Conservation (phyloP, 2,329 filamentous ascomycete species). For the Tolypocladium tropicale region DNA sequence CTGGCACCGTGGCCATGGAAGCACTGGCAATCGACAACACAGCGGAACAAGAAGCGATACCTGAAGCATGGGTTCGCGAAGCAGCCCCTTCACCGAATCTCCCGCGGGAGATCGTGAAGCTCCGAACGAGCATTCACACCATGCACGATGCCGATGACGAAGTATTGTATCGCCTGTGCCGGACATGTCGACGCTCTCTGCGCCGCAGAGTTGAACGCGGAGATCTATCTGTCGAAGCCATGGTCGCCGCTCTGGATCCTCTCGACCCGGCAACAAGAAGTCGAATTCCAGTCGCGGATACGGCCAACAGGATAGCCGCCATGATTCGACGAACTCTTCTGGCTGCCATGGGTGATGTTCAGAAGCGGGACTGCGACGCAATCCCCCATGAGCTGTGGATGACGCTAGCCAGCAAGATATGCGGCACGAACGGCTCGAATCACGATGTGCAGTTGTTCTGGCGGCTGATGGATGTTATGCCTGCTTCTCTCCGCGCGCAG, state of each 20-base stretch:
- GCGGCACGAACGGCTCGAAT: constrained; percentile 1
- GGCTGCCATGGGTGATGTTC: constrained; percentile 6
- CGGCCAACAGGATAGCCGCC: constrained; percentile 7
- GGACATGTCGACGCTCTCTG: constrained; percentile 6
- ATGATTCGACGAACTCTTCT: constrained; percentile 11
- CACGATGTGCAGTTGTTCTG: constrained; percentile 10
- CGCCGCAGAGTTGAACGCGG: constrained; percentile 6
- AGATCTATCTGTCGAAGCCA: constrained; percentile 5
- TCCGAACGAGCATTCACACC: constrained; percentile 6
- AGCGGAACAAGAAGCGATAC: neutral
- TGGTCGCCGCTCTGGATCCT: constrained; percentile 8
- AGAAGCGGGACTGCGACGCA: neutral
- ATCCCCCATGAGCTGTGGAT: constrained; percentile 9
- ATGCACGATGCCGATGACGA: constrained; percentile 1
- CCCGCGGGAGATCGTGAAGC: constrained; percentile 6
- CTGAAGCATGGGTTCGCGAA: neutral
- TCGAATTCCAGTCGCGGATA: constrained; percentile 5
- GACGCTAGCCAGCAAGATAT: constrained; percentile 5
- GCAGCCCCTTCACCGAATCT: neutral
- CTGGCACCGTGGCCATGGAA: constrained; percentile 1
- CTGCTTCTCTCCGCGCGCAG: constrained; percentile 4
- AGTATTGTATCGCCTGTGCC: constrained; percentile 2
- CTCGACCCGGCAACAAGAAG: constrained; percentile 7
- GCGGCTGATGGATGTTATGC: constrained; percentile 8
- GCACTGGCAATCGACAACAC: constrained; percentile 1